These are phyloP conservation scores for Eutrema yunnanense DNA, from an alignment of 345 rosid species.

Conservation along the genomic window DNA sequence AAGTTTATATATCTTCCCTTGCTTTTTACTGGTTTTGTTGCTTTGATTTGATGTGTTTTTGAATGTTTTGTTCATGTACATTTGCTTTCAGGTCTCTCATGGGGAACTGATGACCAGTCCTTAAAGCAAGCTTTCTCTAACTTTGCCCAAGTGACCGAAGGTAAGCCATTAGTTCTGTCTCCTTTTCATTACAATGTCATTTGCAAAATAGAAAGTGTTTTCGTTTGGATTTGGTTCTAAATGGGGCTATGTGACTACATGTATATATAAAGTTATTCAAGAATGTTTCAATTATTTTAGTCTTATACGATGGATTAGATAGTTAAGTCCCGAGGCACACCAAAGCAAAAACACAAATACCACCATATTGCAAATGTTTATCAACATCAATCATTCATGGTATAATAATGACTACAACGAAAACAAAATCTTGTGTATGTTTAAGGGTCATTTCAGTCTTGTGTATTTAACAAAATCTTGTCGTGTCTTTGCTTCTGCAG, in stretches of 20 bases:
- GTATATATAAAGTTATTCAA: neutral
- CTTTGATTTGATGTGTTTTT: neutral
- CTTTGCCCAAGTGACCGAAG: slow-evolving; percentile 41
- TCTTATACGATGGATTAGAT: neutral
- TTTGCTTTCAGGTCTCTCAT: slow-evolving; percentile 23
- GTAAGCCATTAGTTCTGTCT: slow-evolving; percentile 21
- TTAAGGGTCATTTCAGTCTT: neutral
- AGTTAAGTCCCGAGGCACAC: too few relatives aligned
- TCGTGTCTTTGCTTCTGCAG: slow-evolving; percentile 30
- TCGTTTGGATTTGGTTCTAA: neutral
- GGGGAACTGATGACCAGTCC: too few relatives aligned
- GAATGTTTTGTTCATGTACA: neutral
- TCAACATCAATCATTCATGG: too few relatives aligned
- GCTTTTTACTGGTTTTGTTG: neutral
- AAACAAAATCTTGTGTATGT: neutral
- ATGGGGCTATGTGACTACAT: neutral
- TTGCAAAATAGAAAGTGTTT: neutral
- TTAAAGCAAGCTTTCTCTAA: too few relatives aligned
- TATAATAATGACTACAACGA: too few relatives aligned
- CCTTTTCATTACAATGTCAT: neutral
- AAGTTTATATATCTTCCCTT: neutral
- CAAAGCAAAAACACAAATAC: too few relatives aligned
- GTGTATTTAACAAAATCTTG: neutral
- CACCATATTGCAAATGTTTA: too few relatives aligned
- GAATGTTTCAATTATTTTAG: neutral